Percentiles rank a stretch among this genome's conserved stretches.
These are phyloP conservation scores for Odontarrhena argentea DNA, from an alignment of 345 rosid genomes.

Conservation along the genomic window DNA sequence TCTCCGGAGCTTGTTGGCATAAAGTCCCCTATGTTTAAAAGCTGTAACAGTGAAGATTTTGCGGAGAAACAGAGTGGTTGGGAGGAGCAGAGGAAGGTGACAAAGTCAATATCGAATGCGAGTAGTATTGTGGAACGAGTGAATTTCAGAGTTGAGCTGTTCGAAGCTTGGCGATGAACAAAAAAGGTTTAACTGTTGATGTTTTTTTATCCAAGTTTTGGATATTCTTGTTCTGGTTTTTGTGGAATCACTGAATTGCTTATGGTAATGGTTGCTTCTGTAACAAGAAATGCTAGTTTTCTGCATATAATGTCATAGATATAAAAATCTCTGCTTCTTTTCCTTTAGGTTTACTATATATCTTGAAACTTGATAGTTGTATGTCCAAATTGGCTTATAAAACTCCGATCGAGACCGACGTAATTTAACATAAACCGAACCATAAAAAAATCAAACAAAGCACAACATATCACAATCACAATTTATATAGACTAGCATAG, in stretches of 20 bases:
- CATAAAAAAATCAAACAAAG: background rate
- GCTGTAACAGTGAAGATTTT: conserved; percentile 44
- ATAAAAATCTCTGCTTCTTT: background rate
- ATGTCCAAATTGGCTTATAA: too few relatives aligned
- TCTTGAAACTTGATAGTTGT: background rate
- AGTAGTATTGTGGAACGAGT: conserved; percentile 48
- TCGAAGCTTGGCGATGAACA: conserved; percentile 70
- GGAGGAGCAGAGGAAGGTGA: conserved; percentile 38
- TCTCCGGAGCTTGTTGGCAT: conserved; percentile 42
- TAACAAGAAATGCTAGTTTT: conserved; percentile 28
- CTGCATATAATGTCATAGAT: conserved; percentile 35
- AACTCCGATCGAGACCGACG: too few relatives aligned
- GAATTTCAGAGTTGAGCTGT: conserved; percentile 65
- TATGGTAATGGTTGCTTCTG: conserved; percentile 33
- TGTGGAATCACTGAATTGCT: conserved; percentile 28
- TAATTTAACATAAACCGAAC: too few relatives aligned
- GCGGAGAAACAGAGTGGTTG: conserved; percentile 39
- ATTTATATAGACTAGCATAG: background rate
- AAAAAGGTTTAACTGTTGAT: background rate
- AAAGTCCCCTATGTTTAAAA: conserved; percentile 19
- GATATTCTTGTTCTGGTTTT: conserved; percentile 16
- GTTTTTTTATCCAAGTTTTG: conserved; percentile 28
- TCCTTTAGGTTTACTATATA: background rate
- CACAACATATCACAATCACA: conserved; percentile 6
- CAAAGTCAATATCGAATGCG: conserved; percentile 48